phyloP scores from a whole-genome alignment of 2,329 filamentous ascomycete genomes.

The Paecilomyces niveus region DNA sequence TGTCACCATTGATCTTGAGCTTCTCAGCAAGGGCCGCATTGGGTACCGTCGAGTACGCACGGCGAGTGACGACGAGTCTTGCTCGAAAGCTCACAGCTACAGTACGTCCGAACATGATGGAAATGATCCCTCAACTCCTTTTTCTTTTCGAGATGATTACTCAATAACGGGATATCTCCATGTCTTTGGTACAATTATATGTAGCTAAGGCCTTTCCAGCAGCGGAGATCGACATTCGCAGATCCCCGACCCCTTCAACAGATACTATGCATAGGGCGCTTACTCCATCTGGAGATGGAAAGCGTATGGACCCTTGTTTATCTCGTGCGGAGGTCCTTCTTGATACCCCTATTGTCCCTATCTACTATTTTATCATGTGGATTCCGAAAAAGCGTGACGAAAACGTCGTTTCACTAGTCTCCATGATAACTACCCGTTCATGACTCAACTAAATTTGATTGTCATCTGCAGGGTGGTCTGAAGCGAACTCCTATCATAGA shows the following conservation, averaged over 20 bases:
- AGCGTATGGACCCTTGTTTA: neutral
- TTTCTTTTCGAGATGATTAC: neutral
- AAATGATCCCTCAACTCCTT: neutral
- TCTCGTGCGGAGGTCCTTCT: neutral
- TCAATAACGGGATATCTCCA: neutral
- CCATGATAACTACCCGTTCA: neutral
- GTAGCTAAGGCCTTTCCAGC: neutral
- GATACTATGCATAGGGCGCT: neutral
- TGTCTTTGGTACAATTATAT: neutral
- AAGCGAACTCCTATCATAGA: neutral
- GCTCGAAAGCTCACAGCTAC: neutral
- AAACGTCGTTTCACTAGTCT: neutral
- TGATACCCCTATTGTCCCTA: neutral
- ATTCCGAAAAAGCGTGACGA: neutral
- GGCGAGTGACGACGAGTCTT: neutral
- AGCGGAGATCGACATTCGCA: neutral
- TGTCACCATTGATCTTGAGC: conserved; percentile 5
- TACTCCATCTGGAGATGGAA: neutral
- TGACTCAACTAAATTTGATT: neutral
- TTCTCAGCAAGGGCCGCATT: conserved; percentile 1
- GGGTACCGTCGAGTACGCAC: neutral
- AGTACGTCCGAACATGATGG: neutral
- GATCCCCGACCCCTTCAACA: neutral
- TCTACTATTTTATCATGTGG: neutral
- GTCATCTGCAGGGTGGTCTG: neutral